Evolutionary conservation across 1,284 basidiomycete genomes (phyloP), one percentile per base, ranked within the genome.

Genomic region (Cystobasidium sp.): DNA sequence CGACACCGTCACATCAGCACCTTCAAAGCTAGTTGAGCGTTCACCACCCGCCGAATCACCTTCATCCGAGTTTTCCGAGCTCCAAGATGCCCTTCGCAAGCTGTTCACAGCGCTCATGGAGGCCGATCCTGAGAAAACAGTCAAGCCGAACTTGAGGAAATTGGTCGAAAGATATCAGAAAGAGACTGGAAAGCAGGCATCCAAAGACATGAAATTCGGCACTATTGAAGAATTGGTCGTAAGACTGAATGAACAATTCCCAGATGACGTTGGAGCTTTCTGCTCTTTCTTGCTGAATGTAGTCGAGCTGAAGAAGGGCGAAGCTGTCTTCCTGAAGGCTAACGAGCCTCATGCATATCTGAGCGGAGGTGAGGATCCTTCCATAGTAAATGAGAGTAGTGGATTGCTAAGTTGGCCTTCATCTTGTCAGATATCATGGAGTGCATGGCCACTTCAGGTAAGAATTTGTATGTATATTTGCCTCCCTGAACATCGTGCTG

Each of bases 261-360:
- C 94, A 0, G 88, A 87, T 22, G 97, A 99, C 80, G 88, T 99
- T n/a, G 97, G 97, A 14, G 86, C 93, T 44, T 92, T 98, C 80
- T 99, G 97, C 82, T 88, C 90, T 1, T 98, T 94, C 82, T 76
- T 99, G 78, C 86, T 99, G 73, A 99, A 99, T 83, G 88, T 94
- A 68, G 87, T 97, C 61, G 85, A 86, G 70, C 84, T 98, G 78
- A 81, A 89, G 71, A 87, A 89, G 0, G 96, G 96, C 0, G 88
- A 98, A 80, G 94, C 95, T 0, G 92, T 97, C 71, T 99, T 97
- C 84, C 86, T 99, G 12, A 91, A 93, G 52, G 96, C 96, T 0
- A 92, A 97, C 78, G 94, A 97, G 83, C 96, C 97, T 0, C 96
- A 99, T 79, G 97, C 97, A 0, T 99, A 99, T 82, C 87, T 99